These are phyloP conservation scores for Scenedesmus sp. DNA, from an alignment of 163 green algal genomes.

Conservation along the genomic window DNA sequence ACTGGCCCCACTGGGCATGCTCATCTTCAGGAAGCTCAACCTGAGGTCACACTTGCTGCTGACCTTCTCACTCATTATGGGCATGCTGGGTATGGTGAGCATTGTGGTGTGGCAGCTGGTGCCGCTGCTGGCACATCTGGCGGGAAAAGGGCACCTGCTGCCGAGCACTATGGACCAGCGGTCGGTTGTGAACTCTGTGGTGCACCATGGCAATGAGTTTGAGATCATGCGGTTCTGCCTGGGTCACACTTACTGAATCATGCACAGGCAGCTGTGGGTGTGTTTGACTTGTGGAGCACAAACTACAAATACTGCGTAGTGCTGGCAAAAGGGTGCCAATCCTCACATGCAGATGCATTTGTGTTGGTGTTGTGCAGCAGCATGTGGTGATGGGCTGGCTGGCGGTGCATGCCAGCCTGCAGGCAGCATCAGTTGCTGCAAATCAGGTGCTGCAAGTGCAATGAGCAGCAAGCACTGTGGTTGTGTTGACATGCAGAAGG, in stretches of 20 bases:
- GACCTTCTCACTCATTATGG: conserved; percentile 29
- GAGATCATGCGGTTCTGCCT: not conserved
- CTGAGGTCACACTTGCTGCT: not conserved
- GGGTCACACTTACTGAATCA: not conserved
- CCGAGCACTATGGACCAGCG: not conserved
- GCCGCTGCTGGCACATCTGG: conserved; percentile 18
- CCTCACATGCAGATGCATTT: too few relatives aligned
- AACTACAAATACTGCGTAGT: too few relatives aligned
- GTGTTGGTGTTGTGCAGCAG: too few relatives aligned
- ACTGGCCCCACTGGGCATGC: conserved; percentile 43
- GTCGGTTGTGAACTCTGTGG: not conserved
- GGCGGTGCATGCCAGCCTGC: too few relatives aligned
- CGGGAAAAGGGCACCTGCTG: not conserved
- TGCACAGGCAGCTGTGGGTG: not conserved
- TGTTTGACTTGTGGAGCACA: not conserved
- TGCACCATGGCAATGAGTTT: not conserved
- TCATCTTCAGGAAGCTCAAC: conserved; percentile 14
- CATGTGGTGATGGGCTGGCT: too few relatives aligned
- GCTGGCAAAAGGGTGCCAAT: too few relatives aligned
- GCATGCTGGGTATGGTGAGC: not conserved
- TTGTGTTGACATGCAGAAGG: too few relatives aligned
- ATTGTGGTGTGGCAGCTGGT: conserved; percentile 30
- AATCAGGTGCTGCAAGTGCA: too few relatives aligned
- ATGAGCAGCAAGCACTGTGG: too few relatives aligned
- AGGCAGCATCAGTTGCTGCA: too few relatives aligned